These are phyloP conservation scores for Chaetomiaceae sp. DNA, from an alignment of 2,329 filamentous ascomycete species.

Conservation along the genomic window DNA sequence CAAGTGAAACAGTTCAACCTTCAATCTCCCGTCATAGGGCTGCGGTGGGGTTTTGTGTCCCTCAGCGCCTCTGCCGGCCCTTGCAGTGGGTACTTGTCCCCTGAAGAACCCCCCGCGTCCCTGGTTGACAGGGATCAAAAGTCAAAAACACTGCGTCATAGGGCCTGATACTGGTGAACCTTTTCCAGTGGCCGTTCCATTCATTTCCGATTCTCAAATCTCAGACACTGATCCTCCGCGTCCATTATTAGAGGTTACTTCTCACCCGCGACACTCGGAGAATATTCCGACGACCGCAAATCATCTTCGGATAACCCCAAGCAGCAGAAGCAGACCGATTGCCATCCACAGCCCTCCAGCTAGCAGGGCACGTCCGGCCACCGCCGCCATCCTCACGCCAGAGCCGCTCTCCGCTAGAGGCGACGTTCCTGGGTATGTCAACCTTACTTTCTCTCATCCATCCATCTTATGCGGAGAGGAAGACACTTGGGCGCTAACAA, in stretches of 20 bases:
- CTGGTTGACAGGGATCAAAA: background rate
- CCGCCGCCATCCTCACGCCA: slow-evolving; percentile 41
- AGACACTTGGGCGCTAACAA: background rate
- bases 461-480: background rate
- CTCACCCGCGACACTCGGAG: background rate
- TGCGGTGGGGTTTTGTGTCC: background rate
- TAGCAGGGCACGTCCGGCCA: slow-evolving; percentile 30
- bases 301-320: slow-evolving; percentile 22
- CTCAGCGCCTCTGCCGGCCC: too few relatives aligned
- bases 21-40: background rate
- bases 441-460: background rate
- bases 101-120: background rate
- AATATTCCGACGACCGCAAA: background rate
- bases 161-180: too few relatives aligned
- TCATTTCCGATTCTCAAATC: background rate
- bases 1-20: background rate
- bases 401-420: slow-evolving; percentile 54
- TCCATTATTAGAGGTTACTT: slow-evolving; percentile 7
- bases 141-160: slow-evolving; percentile 13
- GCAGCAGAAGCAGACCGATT: slow-evolving; percentile 45
- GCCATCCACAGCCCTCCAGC: slow-evolving; percentile 49
- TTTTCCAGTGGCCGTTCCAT: background rate
- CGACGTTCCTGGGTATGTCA: slow-evolving; percentile 53
- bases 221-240: background rate
- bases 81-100: too few relatives aligned